Percentiles rank a stretch among this genome's conserved stretches.
phyloP scores from a whole-genome alignment of 805 yeast species.

The Naumovozyma baii region DNA sequence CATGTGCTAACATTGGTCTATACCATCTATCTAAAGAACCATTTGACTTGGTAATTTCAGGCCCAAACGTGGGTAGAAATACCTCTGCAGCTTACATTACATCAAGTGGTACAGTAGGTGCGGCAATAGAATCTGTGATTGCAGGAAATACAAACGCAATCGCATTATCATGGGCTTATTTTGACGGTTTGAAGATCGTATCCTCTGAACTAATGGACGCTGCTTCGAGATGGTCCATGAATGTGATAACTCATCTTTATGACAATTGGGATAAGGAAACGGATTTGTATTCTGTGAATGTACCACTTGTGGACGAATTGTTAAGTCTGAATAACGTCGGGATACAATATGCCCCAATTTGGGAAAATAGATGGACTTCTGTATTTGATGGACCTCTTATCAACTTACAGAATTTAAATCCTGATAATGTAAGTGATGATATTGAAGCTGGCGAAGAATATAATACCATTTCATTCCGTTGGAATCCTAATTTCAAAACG shows the following conservation, averaged over 20 bases:
- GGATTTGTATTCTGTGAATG: slow-evolving; percentile 74
- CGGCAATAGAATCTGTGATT: slow-evolving; percentile 87
- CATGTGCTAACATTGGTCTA: slow-evolving; percentile 84
- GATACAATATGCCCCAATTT: slow-evolving; percentile 57
- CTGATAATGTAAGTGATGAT: slow-evolving; percentile 20
- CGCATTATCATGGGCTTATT: slow-evolving; percentile 83
- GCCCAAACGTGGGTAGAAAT: slow-evolving; percentile 94
- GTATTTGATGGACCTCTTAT: slow-evolving; percentile 36
- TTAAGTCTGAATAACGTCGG: slow-evolving; percentile 45
- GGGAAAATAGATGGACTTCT: slow-evolving; percentile 72
- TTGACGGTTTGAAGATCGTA: slow-evolving; percentile 38
- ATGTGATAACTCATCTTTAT: slow-evolving; percentile 50
- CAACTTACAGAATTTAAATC: slow-evolving; percentile 3
- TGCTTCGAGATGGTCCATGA: slow-evolving; percentile 62
- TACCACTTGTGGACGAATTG: slow-evolving; percentile 59
- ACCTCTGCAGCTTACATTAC: slow-evolving; percentile 80
- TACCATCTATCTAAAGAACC: slow-evolving; percentile 51
- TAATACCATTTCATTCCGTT: slow-evolving; percentile 46
- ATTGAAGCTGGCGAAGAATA: slow-evolving; percentile 41
- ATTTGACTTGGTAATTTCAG: slow-evolving; percentile 81
- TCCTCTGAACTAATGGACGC: slow-evolving; percentile 37
- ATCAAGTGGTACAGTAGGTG: slow-evolving; percentile 93
- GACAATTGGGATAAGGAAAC: slow-evolving; percentile 46
- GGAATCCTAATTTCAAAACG: slow-evolving; percentile 75
- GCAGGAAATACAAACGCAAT: slow-evolving; percentile 53